These are phyloP conservation scores for Neoarthrinium moseri DNA, from an alignment of 2,329 filamentous ascomycete genomes.

Conservation along the genomic window DNA sequence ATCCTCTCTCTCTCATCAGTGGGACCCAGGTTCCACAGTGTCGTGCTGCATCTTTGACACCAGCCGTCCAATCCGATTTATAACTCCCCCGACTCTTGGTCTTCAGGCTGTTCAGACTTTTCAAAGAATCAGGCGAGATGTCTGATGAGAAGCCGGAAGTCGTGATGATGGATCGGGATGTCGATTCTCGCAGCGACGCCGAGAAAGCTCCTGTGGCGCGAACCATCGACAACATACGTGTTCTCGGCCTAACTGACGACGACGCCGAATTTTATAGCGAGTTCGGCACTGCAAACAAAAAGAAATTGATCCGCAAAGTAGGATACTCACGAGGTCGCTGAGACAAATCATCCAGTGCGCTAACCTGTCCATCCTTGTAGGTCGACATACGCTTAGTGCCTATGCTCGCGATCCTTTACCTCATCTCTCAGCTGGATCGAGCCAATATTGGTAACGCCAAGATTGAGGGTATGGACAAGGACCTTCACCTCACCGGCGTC, in stretches of 20 bases:
- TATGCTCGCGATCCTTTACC: conserved; percentile 54
- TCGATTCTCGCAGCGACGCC: background rate
- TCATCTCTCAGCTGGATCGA: conserved; percentile 54
- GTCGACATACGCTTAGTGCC: conserved; percentile 31
- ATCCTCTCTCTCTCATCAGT: no score
- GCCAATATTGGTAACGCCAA: conserved; percentile 48
- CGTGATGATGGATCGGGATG: conserved; percentile 1
- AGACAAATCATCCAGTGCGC: no score
- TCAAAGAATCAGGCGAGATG: no score
- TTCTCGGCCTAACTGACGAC: conserved; percentile 26
- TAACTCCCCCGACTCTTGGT: no score
- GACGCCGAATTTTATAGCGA: conserved; percentile 26
- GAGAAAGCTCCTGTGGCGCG: background rate
- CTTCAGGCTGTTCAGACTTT: no score
- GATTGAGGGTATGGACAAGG: conserved; percentile 36
- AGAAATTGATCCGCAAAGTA: conserved; percentile 23
- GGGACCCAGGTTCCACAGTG: background rate
- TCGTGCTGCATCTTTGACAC: background rate
- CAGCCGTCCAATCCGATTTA: no score
- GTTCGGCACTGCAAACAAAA: conserved; percentile 18
- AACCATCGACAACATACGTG: conserved; percentile 25
- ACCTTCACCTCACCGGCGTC: conserved; percentile 42
- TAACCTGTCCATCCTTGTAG: no score
- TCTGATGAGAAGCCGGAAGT: conserved; percentile 2
- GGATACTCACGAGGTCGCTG: no score